phyloP scores from a whole-genome alignment of 129 eudicot genomes.

The Flaveria bidentis region DNA sequence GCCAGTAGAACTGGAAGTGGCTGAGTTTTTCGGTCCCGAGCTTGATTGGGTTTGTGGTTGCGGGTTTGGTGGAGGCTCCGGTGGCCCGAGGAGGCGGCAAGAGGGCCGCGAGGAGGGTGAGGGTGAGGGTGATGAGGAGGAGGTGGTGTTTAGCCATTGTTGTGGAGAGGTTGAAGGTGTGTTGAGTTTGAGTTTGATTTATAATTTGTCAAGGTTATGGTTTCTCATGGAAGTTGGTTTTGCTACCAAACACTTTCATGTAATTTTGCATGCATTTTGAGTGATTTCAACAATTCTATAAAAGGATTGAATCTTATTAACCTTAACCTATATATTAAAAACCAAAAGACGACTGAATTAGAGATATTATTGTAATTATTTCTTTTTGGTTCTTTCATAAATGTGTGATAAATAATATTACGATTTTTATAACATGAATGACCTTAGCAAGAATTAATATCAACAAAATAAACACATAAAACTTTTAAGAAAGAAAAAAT shows the following conservation, averaged over 20 bases:
- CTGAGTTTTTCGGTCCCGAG: constrained; percentile 34
- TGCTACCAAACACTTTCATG: constrained; percentile 26
- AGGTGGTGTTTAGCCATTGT: constrained; percentile 18
- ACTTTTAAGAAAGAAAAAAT: too few species aligned
- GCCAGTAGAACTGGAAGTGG: constrained; percentile 47
- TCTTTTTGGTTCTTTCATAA: too few species aligned
- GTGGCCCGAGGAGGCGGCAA: constrained; percentile 11
- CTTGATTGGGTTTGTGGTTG: constrained; percentile 8
- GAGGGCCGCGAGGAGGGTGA: constrained; percentile 21
- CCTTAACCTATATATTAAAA: too few species aligned
- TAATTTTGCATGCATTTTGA: constrained; percentile 8
- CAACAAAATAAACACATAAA: too few species aligned
- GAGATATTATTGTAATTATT: too few species aligned
- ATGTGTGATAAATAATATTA: too few species aligned
- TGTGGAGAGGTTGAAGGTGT: constrained; percentile 10
- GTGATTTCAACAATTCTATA: not conserved
- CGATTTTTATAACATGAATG: too few species aligned
- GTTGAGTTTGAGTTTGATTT: not conserved
- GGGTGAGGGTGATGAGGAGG: constrained; percentile 3
- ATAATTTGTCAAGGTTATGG: not conserved
- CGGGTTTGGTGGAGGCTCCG: not conserved
- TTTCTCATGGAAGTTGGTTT: constrained; percentile 34
- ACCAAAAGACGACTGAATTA: too few species aligned
- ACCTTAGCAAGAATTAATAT: too few species aligned
- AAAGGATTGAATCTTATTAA: too few species aligned